Evolutionary conservation across 2,329 filamentous ascomycete species (phyloP), one percentile per base, ranked within the genome.

Genomic region (Zymoseptoria crescenta): DNA sequence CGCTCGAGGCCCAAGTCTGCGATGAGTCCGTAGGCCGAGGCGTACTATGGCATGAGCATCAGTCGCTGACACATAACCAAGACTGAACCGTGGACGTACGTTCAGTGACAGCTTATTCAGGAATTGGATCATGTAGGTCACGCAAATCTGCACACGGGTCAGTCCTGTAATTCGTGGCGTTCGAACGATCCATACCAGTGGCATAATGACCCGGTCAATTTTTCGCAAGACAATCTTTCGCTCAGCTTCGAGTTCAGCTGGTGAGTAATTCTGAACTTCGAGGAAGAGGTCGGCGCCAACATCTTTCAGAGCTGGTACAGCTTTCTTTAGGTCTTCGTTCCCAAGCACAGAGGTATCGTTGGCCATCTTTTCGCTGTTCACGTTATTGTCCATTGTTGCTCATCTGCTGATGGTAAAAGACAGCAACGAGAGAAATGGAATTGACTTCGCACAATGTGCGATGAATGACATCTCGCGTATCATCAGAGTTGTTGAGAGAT

Each of bases 141-240:
- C 77, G 19, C 72, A 76, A 65, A 79, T 79, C 7, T 75, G 77
- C 41, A 72, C 70, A 57, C 5, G 35, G 27, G 8, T 28, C 20
- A 24, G 30, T 45, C 1, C 29, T 16, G 16, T 41, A 24, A 24
- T 19, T 51, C 10, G n/a, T 24, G 6, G 6, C 20, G 19, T 16
- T 6, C 35, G n/a, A 16, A 16, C n/a, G 28, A 8, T 16, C 30
- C 9, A 35, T 58, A 78, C 76, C 65, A 79, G 76, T 7, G 77
- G 77, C 72, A 79, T 74, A 45, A 80, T 76, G 10, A 78, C 72
- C 72, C 73, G 75, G 59, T 79, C 77, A 19, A 80, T 72, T 62
- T 79, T 76, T 54, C 71, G 69, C 28, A 45, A 16, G 35, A n/a
- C 35, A 45, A 45, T 45, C 35, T 45, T 45, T 16, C 35, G 13